A percentile compares a stretch with the other conserved stretches of the same genome.
phyloP scores from a whole-genome alignment of 2,329 filamentous ascomycete species.

The Alternaria triticina region DNA sequence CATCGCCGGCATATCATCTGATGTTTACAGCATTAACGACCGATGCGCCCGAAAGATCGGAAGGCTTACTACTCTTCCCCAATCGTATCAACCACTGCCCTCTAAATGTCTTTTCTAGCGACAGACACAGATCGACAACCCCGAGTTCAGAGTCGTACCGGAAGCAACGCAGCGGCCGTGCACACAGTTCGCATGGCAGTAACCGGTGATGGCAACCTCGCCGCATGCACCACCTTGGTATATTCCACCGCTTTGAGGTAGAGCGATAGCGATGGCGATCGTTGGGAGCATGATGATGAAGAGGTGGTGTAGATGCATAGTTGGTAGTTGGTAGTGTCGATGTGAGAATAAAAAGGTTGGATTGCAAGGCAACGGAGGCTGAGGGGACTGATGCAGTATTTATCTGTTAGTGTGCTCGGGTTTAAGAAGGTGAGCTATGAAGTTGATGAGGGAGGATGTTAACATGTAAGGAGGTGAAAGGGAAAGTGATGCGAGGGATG shows the following conservation, averaged over 20 bases:
- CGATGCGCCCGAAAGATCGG: neutral
- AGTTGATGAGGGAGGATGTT: neutral
- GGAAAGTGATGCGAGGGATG: neutral
- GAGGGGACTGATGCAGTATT: neutral
- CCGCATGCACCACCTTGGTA: neutral
- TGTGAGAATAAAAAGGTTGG: neutral
- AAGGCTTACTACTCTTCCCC: neutral
- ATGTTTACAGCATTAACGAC: neutral
- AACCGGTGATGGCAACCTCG: neutral
- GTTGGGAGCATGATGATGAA: neutral
- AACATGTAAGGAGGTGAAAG: neutral
- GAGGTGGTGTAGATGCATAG: neutral
- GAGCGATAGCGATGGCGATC: neutral
- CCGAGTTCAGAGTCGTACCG: neutral
- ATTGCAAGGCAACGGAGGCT: neutral
- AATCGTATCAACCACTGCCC: neutral
- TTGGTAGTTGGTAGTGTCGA: neutral
- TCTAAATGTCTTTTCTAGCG: neutral
- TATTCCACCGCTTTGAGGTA: neutral
- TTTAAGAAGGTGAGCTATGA: neutral
- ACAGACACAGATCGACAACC: neutral
- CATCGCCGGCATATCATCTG: neutral
- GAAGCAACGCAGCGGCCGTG: neutral
- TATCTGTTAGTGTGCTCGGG: neutral
- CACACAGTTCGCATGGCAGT: neutral